These are phyloP conservation scores for Penicillium malachiteum DNA, from an alignment of 495 filamentous ascomycete genomes.

Conservation along the genomic window DNA sequence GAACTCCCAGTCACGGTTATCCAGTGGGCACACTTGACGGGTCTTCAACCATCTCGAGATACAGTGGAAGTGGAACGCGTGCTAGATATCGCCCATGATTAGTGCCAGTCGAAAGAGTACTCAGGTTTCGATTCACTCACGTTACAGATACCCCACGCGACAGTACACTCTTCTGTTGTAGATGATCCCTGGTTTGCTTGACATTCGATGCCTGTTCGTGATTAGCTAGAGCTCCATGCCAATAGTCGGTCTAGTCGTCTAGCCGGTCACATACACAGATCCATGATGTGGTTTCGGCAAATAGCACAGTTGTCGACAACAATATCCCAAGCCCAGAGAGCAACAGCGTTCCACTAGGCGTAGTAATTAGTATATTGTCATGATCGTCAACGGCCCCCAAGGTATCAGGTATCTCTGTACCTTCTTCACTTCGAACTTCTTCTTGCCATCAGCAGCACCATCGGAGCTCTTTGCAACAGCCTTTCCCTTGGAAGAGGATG, in stretches of 20 bases:
- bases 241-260: too few species aligned
- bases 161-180: conserved; percentile 96
- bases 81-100: conserved; percentile 50
- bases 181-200: conserved; percentile 99
- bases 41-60: conserved; percentile 99
- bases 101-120: neutral
- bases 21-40: conserved; percentile 96
- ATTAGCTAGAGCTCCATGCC: conserved; percentile 5
- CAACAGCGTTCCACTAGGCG: conserved; percentile 94
- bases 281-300: conserved; percentile 99
- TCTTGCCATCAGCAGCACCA: conserved; percentile 69
- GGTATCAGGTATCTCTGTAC: conserved; percentile 43
- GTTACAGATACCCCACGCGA: conserved; percentile 99
- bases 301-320: conserved; percentile 99
- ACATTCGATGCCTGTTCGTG: conserved; percentile 81
- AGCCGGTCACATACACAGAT: conserved; percentile 67
- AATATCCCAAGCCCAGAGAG: conserved; percentile 99
- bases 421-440: conserved; percentile 98
- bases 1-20: conserved; percentile 99
- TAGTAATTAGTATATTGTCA: conserved; percentile 8
- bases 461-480: conserved; percentile 57
- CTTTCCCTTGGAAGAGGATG: conserved; percentile 57
- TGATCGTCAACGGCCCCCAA: conserved; percentile 8
- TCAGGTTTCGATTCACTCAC: conserved; percentile 53
- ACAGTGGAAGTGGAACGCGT: conserved; percentile 99